Evolutionary conservation across 768 basidiomycete genomes (phyloP).

Genomic region (Tylopilus rubrobrunneus): DNA sequence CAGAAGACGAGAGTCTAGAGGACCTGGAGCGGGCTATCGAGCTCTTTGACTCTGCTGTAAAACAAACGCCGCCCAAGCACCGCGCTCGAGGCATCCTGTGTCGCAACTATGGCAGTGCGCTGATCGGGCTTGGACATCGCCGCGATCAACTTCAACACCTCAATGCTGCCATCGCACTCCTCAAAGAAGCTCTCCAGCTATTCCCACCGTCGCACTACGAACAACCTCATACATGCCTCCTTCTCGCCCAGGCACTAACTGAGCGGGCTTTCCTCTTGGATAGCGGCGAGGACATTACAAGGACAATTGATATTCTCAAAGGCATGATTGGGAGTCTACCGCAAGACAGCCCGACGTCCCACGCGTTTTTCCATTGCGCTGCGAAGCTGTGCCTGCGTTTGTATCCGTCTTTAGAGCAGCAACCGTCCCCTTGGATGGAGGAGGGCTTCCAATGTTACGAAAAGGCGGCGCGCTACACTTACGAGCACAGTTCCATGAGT

Average conservation of each 20-base stretch:
- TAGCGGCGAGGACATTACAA: background rate
- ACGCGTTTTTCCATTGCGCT: background rate
- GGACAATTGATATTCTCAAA: background rate
- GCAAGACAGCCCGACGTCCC: background rate
- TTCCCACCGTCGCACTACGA: slow-evolving; percentile 14
- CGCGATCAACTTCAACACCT: slow-evolving; percentile 4
- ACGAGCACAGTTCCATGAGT: slow-evolving; percentile 1
- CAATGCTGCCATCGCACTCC: slow-evolving; percentile 8
- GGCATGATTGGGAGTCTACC: background rate
- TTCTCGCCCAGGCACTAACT: slow-evolving; percentile 1
- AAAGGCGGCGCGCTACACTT: slow-evolving; percentile 9
- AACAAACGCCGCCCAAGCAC: slow-evolving; percentile 15
- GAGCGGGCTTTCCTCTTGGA: background rate
- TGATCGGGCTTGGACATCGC: slow-evolving; percentile 4
- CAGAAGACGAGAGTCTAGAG: background rate
- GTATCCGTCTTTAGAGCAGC: background rate
- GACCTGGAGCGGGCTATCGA: slow-evolving; percentile 18
- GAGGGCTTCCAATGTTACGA: slow-evolving; percentile 10
- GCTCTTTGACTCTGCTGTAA: slow-evolving; percentile 6
- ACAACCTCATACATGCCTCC: background rate
- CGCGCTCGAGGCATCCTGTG: background rate
- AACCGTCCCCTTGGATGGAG: slow-evolving; percentile 5
- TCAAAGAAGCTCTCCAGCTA: slow-evolving; percentile 1
- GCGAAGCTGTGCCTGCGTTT: background rate
- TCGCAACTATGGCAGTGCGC: slow-evolving; percentile 9